Percentiles rank a stretch among this genome's conserved stretches.
Evolutionary conservation across 139 green algal species (phyloP).

Genomic region (Chlamydomonas incerta): DNA sequence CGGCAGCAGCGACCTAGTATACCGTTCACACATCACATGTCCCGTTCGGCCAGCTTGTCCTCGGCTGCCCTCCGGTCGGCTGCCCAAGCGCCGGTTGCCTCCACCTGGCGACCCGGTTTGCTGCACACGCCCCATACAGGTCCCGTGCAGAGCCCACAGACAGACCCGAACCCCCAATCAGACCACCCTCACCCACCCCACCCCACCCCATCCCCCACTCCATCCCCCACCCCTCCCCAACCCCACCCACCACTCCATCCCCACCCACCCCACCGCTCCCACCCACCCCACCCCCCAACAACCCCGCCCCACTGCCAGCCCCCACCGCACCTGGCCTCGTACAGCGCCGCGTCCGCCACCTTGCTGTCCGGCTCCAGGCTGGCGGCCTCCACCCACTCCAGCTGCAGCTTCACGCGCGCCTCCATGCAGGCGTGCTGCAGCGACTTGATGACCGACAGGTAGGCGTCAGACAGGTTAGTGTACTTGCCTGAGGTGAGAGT

Average conservation of each 20-base stretch:
- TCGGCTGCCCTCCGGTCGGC: too few species aligned
- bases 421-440: slow-evolving; percentile 97
- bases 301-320: neutral
- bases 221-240: too few species aligned
- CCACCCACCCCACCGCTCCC: neutral
- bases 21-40: too few species aligned
- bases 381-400: slow-evolving; percentile 94
- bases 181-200: too few species aligned
- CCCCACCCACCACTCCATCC: neutral
- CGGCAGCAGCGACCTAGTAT: too few species aligned
- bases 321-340: slow-evolving; percentile 61
- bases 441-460: slow-evolving; percentile 96
- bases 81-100: too few species aligned
- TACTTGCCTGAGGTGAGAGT: slow-evolving; percentile 86
- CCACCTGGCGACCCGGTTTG: too few species aligned
- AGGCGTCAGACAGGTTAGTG: slow-evolving; percentile 94
- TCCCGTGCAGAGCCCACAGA: too few species aligned
- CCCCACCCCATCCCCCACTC: too few species aligned
- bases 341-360: slow-evolving; percentile 57
- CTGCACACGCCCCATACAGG: too few species aligned
- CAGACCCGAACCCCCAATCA: too few species aligned
- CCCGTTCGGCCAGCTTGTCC: too few species aligned
- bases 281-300: neutral
- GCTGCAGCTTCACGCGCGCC: slow-evolving; percentile 83
- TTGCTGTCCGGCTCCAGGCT: slow-evolving; percentile 86